Base-by-base conservation (phyloP, 345 rosid genomes). In the Hevea brasiliensis region DNA sequence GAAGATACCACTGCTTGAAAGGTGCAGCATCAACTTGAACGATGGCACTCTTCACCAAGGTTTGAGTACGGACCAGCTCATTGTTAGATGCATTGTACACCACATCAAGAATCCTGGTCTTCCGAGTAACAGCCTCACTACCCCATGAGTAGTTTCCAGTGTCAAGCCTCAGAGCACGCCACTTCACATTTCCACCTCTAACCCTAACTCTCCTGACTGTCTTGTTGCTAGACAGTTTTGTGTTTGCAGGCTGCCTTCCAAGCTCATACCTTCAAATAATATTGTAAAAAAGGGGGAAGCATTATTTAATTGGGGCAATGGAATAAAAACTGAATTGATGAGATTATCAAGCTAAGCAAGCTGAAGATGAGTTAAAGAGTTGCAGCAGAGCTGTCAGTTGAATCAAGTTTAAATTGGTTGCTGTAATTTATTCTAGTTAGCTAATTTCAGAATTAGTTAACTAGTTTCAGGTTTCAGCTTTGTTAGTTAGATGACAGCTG, bases 121-220 rank as follows among this genome's bases (percentile, higher is more conserved):
- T 77, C 57, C 73, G 23, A 29, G 81, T 77, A 54, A 77, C 81
- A 41, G 81, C 77, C 67, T 77, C 81, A 32, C 81, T 77, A 1
- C 81, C 81, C 81, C 81, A 77, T 4, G 81, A 77, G 73, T 61
- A 77, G 54, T 77, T 77, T 29, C 81, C 81, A 68, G 81, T 77
- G 61, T 77, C 81, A 21, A 77, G 77, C 70, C 80, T 71, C 75
- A 77, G 37, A 23, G 80, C 80, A 48, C 80, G 80, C 80, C 80
- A 77, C 76, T 77, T 77, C 40, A 77, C 76, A 66, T 77, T 77
- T 21, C 80, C 80, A 47, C 80, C 80, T 71, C 80, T 41, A 37
- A 77, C 80, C 80, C 80, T 72, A 57, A 77, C 26, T 69, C 80
- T 77, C 42, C 80, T 77, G 17, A 77, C 80, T 45, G 80, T 77